phyloP scores from a whole-genome alignment of 768 basidiomycete species.

The Suillus sp. region DNA sequence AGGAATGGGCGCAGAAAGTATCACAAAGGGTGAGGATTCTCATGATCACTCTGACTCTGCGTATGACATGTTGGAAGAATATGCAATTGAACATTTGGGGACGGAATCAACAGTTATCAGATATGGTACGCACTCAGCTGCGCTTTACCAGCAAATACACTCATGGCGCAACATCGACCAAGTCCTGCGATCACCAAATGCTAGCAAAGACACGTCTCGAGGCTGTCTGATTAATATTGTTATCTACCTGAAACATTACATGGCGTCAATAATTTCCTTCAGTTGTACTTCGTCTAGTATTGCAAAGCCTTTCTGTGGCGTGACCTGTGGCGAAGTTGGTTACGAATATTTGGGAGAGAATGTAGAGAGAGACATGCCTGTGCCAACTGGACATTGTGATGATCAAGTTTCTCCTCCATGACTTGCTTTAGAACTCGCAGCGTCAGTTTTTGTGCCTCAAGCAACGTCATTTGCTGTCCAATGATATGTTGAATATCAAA shows the following conservation, averaged over 20 bases:
- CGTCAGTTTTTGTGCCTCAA: slow-evolving; percentile 85
- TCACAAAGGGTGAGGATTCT: slow-evolving; percentile 78
- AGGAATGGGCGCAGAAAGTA: slow-evolving; percentile 76
- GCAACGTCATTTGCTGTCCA: slow-evolving; percentile 84
- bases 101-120: slow-evolving; percentile 71
- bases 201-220: neutral
- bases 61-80: slow-evolving; percentile 90
- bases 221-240: neutral
- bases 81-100: slow-evolving; percentile 81
- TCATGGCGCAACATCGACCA: neutral
- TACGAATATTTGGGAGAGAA: neutral
- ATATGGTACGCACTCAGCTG: slow-evolving; percentile 58
- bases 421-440: slow-evolving; percentile 95
- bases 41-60: slow-evolving; percentile 93
- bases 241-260: slow-evolving; percentile 47
- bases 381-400: slow-evolving; percentile 97
- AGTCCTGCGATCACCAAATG: neutral
- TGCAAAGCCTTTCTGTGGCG: slow-evolving; percentile 78
- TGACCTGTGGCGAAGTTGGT: slow-evolving; percentile 57
- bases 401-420: slow-evolving; percentile 99
- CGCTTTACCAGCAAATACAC: neutral
- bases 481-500: slow-evolving; percentile 13
- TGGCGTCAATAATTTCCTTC: slow-evolving; percentile 83
- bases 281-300: slow-evolving; percentile 81
- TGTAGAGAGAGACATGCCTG: slow-evolving; percentile 55